A percentile compares a stretch with the other conserved stretches of the same genome.
Conservation (phyloP, 176 grass and related monocot species). For the Carex cristatella region DNA sequence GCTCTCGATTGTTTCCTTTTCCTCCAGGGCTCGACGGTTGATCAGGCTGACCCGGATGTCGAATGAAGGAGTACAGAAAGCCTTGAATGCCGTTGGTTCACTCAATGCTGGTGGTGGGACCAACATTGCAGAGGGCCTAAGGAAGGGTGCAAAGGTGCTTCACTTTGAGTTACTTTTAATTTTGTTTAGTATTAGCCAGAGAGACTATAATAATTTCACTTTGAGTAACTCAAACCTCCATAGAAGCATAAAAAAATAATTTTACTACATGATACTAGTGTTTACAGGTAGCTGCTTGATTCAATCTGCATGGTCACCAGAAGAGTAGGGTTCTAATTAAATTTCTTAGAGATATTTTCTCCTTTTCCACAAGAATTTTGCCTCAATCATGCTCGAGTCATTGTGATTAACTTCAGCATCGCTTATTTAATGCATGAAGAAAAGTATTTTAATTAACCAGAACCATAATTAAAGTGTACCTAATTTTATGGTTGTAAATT, state of each 20-base stretch:
- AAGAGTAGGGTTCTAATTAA: neutral
- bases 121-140: slow-evolving; percentile 55
- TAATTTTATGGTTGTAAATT: neutral
- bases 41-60: slow-evolving; percentile 49
- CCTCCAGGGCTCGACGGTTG: slow-evolving; percentile 27
- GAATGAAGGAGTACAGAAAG: slow-evolving; percentile 13
- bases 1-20: slow-evolving; percentile 57
- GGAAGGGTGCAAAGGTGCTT: slow-evolving; percentile 35
- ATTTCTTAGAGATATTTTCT: neutral
- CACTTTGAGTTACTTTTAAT: neutral
- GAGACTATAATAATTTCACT: neutral
- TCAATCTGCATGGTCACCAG: neutral
- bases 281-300: neutral
- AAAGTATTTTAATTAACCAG: neutral
- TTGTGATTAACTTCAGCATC: neutral
- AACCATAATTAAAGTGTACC: neutral
- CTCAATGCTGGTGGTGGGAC: slow-evolving; percentile 37
- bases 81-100: slow-evolving; percentile 23
- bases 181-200: neutral
- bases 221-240: neutral
- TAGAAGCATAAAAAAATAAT: neutral
- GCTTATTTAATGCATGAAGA: neutral
- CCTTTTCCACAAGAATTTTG: neutral
- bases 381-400: neutral
- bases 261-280: neutral